phyloP scores from a whole-genome alignment of 768 basidiomycete species.

The Boletus subparvulus region DNA sequence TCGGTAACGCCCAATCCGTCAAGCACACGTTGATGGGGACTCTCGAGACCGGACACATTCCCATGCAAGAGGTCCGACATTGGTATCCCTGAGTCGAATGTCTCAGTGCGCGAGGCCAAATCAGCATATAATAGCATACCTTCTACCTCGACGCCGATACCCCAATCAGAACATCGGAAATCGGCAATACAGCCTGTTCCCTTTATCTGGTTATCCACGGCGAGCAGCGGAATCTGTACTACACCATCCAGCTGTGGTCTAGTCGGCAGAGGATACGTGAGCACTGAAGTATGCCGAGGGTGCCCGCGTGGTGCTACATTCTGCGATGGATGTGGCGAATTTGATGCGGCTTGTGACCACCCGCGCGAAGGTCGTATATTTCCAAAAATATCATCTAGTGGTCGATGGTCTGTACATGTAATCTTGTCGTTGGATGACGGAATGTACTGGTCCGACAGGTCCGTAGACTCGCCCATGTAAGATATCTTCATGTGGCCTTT shows the following conservation, averaged over 20 bases:
- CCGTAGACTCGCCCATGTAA: background rate
- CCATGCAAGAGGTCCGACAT: slow-evolving; percentile 27
- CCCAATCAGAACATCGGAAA: slow-evolving; percentile 24
- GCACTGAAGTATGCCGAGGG: background rate
- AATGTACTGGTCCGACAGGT: slow-evolving; percentile 23
- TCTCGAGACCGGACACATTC: slow-evolving; percentile 20
- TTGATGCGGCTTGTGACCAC: background rate
- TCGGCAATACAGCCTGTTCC: slow-evolving; percentile 21
- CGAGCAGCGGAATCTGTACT: slow-evolving; percentile 23
- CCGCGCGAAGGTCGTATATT: background rate
- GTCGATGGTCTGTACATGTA: slow-evolving; percentile 27
- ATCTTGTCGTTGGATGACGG: slow-evolving; percentile 31
- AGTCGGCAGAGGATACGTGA: slow-evolving; percentile 20
- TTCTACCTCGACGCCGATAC: slow-evolving; percentile 21
- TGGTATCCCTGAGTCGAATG: slow-evolving; percentile 16
- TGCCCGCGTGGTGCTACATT: slow-evolving; percentile 3
- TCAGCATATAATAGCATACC: slow-evolving; percentile 7
- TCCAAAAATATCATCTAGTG: slow-evolving; percentile 30
- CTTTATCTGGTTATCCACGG: slow-evolving; percentile 19
- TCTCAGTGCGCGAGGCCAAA: background rate
- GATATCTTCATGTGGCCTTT: background rate
- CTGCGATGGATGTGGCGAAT: background rate
- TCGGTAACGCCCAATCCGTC: slow-evolving; percentile 18
- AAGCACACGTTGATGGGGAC: slow-evolving; percentile 19
- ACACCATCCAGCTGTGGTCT: slow-evolving; percentile 22